Evolutionary conservation across 2,329 filamentous ascomycete genomes (phyloP), one percentile per base, ranked within the genome.

Genomic region (Fusarium mexicanum): DNA sequence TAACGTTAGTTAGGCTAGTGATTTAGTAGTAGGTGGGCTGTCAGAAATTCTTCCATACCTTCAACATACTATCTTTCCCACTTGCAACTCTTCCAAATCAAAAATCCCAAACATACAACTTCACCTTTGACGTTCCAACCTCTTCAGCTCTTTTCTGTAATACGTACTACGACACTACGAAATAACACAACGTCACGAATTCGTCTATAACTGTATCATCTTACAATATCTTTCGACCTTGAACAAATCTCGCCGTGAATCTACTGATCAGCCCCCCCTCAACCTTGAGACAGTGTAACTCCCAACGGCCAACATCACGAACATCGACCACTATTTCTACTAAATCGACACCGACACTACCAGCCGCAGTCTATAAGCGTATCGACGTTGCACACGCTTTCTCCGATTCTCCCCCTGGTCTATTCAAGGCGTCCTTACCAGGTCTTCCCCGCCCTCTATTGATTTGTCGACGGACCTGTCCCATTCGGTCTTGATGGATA

Each of bases 401-500:
- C 50, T 57, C 44, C 62, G 63, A 43, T 44, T 51, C 40, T 43
- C 24, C 41, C 26, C 54, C 66, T 60, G 61, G 51, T 67, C 60
- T 48, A 37, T 67, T 54, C 62, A 58, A 74, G 74, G 71, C 67
- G 65, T 72, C 70, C 47, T 67, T 64, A 65, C 74, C 66, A 72
- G 65, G 76, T 73, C 71, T 75, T 77, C 75, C 67, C 75, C 73
- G 69, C 72, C 76, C 61, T 76, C 73, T 59, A 61, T 72, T 63
- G 63, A 57, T 70, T 78, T 74, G 64, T 61, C 72, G 69, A 67
- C 65, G 66, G 63, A 72, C 69, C 68, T 74, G 66, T 76, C 64
- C 70, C 74, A 77, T 78, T 74, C 77, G 79, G 81, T 82, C 84
- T 85, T 83, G 81, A 91, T 91, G 89, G 89, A 90, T 84, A 71